Conservation (phyloP, 2,329 filamentous ascomycete species). For the Aureobasidium namibiae region DNA sequence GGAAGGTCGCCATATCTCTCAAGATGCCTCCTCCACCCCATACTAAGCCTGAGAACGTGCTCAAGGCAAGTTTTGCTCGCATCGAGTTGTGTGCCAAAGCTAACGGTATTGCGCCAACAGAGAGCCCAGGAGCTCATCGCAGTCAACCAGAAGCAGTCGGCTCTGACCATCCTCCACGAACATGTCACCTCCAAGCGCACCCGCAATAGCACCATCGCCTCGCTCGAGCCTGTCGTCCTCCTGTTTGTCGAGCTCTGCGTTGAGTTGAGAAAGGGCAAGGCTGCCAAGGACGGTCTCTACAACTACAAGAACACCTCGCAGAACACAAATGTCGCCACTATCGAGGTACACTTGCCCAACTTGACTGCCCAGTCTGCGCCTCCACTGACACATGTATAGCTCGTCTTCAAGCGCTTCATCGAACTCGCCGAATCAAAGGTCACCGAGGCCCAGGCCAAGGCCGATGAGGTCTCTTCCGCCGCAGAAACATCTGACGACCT, state of each 20-base stretch:
- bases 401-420: slow-evolving; percentile 96
- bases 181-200: slow-evolving; percentile 98
- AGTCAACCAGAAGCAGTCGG: slow-evolving; percentile 86
- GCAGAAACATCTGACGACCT: slow-evolving; percentile 67
- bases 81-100: slow-evolving; percentile 10
- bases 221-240: slow-evolving; percentile 96
- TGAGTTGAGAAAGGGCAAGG: slow-evolving; percentile 94
- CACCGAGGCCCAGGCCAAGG: slow-evolving; percentile 88
- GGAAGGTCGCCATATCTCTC: slow-evolving; percentile 22
- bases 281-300: slow-evolving; percentile 96
- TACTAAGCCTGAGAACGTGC: slow-evolving; percentile 97
- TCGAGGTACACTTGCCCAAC: slow-evolving; percentile 58
- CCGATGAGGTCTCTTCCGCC: slow-evolving; percentile 84
- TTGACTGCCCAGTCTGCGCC: neutral
- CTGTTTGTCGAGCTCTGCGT: slow-evolving; percentile 94
- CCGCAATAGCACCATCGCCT: slow-evolving; percentile 92
- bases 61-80: slow-evolving; percentile 54
- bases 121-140: slow-evolving; percentile 97
- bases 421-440: slow-evolving; percentile 95
- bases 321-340: slow-evolving; percentile 96
- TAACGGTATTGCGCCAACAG: slow-evolving; percentile 30
- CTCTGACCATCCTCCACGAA: slow-evolving; percentile 92
- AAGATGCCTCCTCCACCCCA: slow-evolving; percentile 90
- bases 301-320: slow-evolving; percentile 99
- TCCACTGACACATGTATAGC: slow-evolving; percentile 35